Conservation (phyloP, 2,329 filamentous ascomycete genomes). For the Cercospora zeae-maydis region DNA sequence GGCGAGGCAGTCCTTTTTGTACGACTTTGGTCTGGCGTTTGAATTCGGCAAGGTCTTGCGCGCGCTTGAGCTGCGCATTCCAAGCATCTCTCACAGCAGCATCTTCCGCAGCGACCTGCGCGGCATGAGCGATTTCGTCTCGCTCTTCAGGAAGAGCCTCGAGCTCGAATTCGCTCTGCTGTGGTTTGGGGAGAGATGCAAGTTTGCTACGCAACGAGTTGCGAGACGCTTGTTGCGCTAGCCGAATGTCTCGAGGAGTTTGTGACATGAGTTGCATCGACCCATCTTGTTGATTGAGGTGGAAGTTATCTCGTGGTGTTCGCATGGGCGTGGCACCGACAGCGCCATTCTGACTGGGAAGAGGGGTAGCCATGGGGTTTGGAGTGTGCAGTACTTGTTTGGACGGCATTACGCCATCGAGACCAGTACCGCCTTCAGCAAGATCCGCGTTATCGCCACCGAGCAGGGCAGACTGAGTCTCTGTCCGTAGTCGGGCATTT, state of each 20-base stretch:
- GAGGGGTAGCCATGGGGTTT: conserved; percentile 89
- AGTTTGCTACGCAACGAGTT: conserved; percentile 68
- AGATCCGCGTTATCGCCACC: conserved; percentile 92
- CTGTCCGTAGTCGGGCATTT: conserved; percentile 86
- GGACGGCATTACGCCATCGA: conserved; percentile 77
- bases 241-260: conserved; percentile 71
- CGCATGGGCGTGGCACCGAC: conserved; percentile 74
- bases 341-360: conserved; percentile 53
- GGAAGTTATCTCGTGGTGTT: conserved; percentile 83
- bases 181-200: conserved; percentile 83
- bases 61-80: conserved; percentile 60
- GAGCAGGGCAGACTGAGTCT: conserved; percentile 88
- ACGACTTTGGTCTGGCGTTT: conserved; percentile 86
- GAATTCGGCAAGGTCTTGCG: conserved; percentile 65
- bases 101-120: conserved; percentile 60
- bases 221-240: conserved; percentile 66
- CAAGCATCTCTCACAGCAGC: conserved; percentile 72
- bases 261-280: conserved; percentile 65
- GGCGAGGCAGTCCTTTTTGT: conserved; percentile 76
- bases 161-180: conserved; percentile 90
- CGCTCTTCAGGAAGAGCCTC: conserved; percentile 78
- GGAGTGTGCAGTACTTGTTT: conserved; percentile 83
- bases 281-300: conserved; percentile 70
- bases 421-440: conserved; percentile 81
- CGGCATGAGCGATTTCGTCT: conserved; percentile 52